Evolutionary conservation across 495 filamentous ascomycete species (phyloP).

Genomic region (Friedmanniomyces endolithicus): DNA sequence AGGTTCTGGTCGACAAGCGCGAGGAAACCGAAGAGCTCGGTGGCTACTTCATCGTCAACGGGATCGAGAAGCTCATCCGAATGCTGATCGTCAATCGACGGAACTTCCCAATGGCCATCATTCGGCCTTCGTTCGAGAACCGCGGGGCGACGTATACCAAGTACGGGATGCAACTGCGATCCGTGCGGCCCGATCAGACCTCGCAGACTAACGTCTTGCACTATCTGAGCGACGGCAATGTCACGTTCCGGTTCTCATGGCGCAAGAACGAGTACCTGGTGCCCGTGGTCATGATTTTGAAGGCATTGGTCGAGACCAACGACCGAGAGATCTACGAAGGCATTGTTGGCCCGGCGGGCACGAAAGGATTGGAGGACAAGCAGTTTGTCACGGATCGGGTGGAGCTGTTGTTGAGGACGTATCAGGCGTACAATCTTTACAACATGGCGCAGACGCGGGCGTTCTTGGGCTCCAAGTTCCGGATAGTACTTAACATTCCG

Average conservation of each 20-base stretch:
- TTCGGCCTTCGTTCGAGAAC: conserved; percentile 73
- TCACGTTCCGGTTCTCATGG: conserved; percentile 96
- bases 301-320: conserved; percentile 89
- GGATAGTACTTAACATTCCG: conserved; percentile 66
- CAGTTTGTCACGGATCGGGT: conserved; percentile 92
- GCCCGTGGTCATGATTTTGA: conserved; percentile 90
- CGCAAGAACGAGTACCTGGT: conserved; percentile 90
- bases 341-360: conserved; percentile 58
- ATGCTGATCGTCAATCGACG: conserved; percentile 77
- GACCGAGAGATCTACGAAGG: conserved; percentile 92
- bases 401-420: conserved; percentile 81
- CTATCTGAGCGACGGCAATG: conserved; percentile 87
- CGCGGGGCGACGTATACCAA: conserved; percentile 77
- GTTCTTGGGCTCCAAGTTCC: conserved; percentile 80
- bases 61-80: conserved; percentile 90
- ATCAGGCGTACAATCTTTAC: conserved; percentile 77
- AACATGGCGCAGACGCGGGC: conserved; percentile 63
- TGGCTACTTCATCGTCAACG: conserved; percentile 91
- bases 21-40: conserved; percentile 89
- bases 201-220: conserved; percentile 96
- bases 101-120: conserved; percentile 90
- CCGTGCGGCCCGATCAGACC: conserved; percentile 86
- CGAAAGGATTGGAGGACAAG: conserved; percentile 60
- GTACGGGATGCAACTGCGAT: conserved; percentile 81
- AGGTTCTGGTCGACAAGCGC: conserved; percentile 67